Evolutionary conservation across 2,329 filamentous ascomycete species (phyloP), one percentile per base, ranked within the genome.

Genomic region (Neoscytalidium dimidiatum): DNA sequence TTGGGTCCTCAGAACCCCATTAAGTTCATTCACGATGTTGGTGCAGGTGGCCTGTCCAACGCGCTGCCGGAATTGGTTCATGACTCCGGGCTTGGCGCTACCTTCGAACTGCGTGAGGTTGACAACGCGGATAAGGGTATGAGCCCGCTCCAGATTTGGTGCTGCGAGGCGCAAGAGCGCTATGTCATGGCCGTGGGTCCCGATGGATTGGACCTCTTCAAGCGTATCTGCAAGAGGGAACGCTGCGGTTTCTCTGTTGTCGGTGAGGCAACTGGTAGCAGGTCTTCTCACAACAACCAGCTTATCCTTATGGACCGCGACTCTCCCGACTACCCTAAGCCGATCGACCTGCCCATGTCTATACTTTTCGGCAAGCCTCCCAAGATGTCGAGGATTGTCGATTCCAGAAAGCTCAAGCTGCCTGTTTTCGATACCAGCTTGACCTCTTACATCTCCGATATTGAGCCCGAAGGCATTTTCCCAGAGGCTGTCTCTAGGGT

Each of bases 121-220:
- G 93, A 97, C 75, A 97, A 88, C 75, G 91, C 92, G 2, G 95
- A 98, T 78, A 88, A 85, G 68, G 90, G 92, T 74, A 94, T 99
- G 91, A 97, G 92, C 73, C 95, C 95, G 21, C 86, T 99, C 65
- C 92, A 98, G 75, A 97, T 99, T 52, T 98, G 94, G 94, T 97
- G 95, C 78, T 96, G 94, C 71, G 94, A 98, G 77, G 92, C 95
- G 0, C 95, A 99, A 76, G 95, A 99, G 79, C 86, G 95, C 76
- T 99, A 99, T 72, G 95, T 99, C 7, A 82, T 99, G 71, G 89
- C 96, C 8, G 88, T 99, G 67, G 92, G 94, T 67, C 86, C 88
- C 60, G 90, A 95, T 21, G 85, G 88, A 62, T 86, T 98, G 73
- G 93, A 94, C 71, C 81, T 82, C 23, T 90, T 90, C 78, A 85